Evolutionary conservation across 2,329 filamentous ascomycete species (phyloP).

Genomic region (Stachybotrys elegans): DNA sequence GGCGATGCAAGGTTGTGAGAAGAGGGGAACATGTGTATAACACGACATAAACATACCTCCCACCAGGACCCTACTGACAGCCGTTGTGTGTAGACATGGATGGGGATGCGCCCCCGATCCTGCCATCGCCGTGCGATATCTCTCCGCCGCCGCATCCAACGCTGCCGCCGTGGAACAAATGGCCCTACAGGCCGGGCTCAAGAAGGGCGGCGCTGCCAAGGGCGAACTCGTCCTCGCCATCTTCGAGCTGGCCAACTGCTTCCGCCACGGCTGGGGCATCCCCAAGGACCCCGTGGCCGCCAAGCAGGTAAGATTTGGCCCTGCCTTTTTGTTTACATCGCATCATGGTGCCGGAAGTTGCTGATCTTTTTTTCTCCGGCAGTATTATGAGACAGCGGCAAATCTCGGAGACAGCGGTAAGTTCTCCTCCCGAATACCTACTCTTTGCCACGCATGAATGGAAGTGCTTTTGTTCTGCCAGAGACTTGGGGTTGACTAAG

Average conservation of each 20-base stretch:
- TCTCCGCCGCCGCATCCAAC: constrained; percentile 85
- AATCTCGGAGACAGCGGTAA: constrained; percentile 84
- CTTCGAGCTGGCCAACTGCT: constrained; percentile 89
- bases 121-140: constrained; percentile 71
- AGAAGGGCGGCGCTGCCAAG: constrained; percentile 90
- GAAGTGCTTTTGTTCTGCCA: neutral
- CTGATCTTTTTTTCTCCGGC: constrained; percentile 16
- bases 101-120: constrained; percentile 81
- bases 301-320: constrained; percentile 50
- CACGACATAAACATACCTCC: too few relatives aligned
- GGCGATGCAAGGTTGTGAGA: too few relatives aligned
- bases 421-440: constrained; percentile 18
- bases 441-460: neutral
- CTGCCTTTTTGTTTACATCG: neutral
- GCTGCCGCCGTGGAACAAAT: constrained; percentile 81
- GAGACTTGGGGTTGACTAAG: neutral
- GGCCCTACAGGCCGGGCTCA: constrained; percentile 80
- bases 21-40: too few relatives aligned
- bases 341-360: neutral
- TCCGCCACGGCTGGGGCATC: constrained; percentile 92
- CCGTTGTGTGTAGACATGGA: constrained; percentile 60
- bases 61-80: neutral
- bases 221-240: constrained; percentile 95
- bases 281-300: constrained; percentile 81
- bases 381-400: constrained; percentile 97